Base-by-base conservation (phyloP, 257 asterid genomes). In the Coffea canephora region DNA sequence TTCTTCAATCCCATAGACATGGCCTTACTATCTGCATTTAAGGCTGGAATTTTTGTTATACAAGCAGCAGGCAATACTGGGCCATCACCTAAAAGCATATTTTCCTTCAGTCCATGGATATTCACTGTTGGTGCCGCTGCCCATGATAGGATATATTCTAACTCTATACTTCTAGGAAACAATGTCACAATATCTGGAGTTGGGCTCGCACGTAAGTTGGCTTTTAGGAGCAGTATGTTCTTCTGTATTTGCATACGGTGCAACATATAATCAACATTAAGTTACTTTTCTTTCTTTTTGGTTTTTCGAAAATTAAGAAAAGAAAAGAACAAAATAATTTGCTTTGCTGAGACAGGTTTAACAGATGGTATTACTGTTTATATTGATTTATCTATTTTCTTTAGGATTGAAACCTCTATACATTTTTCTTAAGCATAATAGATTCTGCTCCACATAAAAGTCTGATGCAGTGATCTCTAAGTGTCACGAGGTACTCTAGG, bases 41-140 rank as follows among this genome's bases (percentile, higher is more conserved):
- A 89, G 85, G 83, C 89, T 0, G 97, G 97, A 59, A 96, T 96
- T 61, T 96, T 94, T 84, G 97, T 91, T 14, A 94, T 96, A 21
- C 99, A 96, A 84, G 99, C 99, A 71, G 98, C 98, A 54, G 99
- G 99, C 72, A 96, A 96, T 82, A 94, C 99, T 2, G 99, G 99
- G 69, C 99, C 99, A 27, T 87, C 99, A 5, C 98, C 99, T 9
- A 91, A 88, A 88, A 96, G 99, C 85, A 80, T 94, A 8, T 89
- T 92, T 49, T 96, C 99, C 54, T 96, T 91, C 68, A 96, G 99
- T 83, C 99, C 99, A 14, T 96, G 99, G 99, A 96, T 96, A 80
- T 96, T 88, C 85, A 90, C 94, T 3, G 97, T 96, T 9, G 99
- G 99, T 31, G 98, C 99, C 78, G 97, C 98, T 62, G 83, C 98